A percentile compares a stretch with the other conserved stretches of the same genome.
phyloP scores from a whole-genome alignment of 257 asterid genomes.

The Marsdenia floribunda region DNA sequence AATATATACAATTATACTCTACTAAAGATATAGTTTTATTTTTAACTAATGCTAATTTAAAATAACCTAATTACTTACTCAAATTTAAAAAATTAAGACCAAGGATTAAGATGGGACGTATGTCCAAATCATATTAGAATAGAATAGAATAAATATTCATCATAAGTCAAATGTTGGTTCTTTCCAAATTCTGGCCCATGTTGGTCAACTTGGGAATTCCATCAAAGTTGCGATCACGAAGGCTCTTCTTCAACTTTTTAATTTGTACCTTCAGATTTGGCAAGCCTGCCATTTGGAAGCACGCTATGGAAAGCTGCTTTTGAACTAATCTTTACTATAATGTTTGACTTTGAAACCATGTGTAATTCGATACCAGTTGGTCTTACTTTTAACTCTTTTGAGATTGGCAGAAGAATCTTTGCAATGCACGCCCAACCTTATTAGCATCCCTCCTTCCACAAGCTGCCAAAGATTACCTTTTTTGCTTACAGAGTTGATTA shows the following conservation, averaged over 20 bases:
- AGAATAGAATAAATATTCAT: too few species aligned
- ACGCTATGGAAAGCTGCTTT: not conserved
- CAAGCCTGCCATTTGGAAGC: conserved; percentile 44
- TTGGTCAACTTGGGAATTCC: conserved; percentile 30
- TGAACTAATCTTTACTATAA: not conserved
- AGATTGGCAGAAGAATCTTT: conserved; percentile 4
- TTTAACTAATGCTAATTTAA: too few species aligned
- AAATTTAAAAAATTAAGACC: too few species aligned
- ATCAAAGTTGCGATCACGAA: conserved; percentile 37
- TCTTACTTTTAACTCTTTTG: not conserved
- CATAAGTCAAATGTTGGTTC: not conserved
- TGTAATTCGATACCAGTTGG: not conserved
- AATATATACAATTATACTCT: too few species aligned
- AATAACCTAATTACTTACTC: too few species aligned
- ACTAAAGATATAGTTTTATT: too few species aligned
- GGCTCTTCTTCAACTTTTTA: conserved; percentile 14
- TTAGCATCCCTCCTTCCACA: not conserved
- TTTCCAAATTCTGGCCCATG: not conserved
- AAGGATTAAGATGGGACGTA: not conserved
- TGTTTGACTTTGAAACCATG: not conserved
- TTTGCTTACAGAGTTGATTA: not conserved
- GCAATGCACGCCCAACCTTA: conserved; percentile 10
- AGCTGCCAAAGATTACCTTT: conserved; percentile 14
- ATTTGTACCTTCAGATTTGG: not conserved
- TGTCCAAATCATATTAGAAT: not conserved